Conservation (phyloP, 2,329 filamentous ascomycete genomes). For the Salinomyces thailandicus region DNA sequence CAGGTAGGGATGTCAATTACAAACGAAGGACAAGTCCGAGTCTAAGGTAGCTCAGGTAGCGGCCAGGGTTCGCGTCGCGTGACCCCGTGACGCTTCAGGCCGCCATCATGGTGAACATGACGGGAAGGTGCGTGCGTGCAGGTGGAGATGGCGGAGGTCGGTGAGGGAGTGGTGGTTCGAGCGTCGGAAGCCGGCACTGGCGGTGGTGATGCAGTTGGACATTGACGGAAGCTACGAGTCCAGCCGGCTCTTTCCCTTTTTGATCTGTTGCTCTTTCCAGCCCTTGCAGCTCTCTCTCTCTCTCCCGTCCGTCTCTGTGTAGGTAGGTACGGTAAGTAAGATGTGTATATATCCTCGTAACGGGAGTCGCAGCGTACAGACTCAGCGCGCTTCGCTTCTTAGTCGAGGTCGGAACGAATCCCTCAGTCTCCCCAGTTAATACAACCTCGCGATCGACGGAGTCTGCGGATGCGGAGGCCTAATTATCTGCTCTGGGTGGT, state of each 20-base stretch:
- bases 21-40: no score
- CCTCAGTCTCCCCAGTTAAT: slow-evolving; percentile 41
- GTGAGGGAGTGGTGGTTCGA: slow-evolving; percentile 19
- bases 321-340: no score
- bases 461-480: slow-evolving; percentile 13
- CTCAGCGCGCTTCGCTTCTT: slow-evolving; percentile 26
- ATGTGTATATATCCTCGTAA: slow-evolving; percentile 15
- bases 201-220: slow-evolving; percentile 3
- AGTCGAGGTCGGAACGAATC: no score
- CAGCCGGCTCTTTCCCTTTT: no score
- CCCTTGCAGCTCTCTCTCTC: no score
- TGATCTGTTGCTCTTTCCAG: no score
- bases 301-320: no score
- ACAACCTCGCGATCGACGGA: slow-evolving; percentile 40
- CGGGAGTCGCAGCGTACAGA: slow-evolving; percentile 22
- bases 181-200: slow-evolving; percentile 7
- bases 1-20: no score
- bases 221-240: no score
- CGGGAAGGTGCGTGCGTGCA: no score
- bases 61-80: no score
- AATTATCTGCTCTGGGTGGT: slow-evolving; percentile 34
- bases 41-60: no score
- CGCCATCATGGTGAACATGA: slow-evolving; percentile 33
- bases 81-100: slow-evolving; percentile 25
- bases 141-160: slow-evolving; percentile 17